Evolutionary conservation across 2,329 filamentous ascomycete genomes (phyloP).

Genomic region (Aphanocladium album): DNA sequence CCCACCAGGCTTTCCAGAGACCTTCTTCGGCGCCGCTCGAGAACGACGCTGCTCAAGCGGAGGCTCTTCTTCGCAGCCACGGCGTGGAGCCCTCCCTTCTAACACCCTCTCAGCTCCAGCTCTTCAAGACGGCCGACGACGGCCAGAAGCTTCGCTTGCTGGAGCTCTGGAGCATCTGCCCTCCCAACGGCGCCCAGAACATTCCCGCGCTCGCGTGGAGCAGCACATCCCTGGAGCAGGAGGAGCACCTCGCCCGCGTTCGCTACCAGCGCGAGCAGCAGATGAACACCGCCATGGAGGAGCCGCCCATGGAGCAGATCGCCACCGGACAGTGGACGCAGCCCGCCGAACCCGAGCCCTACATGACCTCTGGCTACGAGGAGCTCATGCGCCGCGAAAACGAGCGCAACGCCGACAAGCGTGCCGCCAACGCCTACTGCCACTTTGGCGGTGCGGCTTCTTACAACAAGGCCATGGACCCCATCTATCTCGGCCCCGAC

Average conservation of each 20-base stretch:
- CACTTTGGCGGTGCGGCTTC: slow-evolving; percentile 38
- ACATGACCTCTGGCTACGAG: slow-evolving; percentile 80
- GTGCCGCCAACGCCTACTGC: slow-evolving; percentile 37
- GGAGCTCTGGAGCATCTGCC: slow-evolving; percentile 80
- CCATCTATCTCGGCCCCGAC: slow-evolving; percentile 54
- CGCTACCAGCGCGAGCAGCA: slow-evolving; percentile 51
- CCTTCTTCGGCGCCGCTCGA: slow-evolving; percentile 48
- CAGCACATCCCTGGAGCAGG: slow-evolving; percentile 50
- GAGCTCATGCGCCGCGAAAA: slow-evolving; percentile 60
- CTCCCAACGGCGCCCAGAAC: slow-evolving; percentile 54
- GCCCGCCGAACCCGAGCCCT: slow-evolving; percentile 62
- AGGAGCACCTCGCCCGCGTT: slow-evolving; percentile 54
- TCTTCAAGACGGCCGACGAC: slow-evolving; percentile 71
- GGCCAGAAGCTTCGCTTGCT: slow-evolving; percentile 70
- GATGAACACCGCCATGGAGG: slow-evolving; percentile 40
- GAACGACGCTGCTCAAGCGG: slow-evolving; percentile 45
- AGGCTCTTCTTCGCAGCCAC: slow-evolving; percentile 57
- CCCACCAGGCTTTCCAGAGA: slow-evolving; percentile 33
- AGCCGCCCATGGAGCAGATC: slow-evolving; percentile 48
- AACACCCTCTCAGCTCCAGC: slow-evolving; percentile 67
- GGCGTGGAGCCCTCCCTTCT: slow-evolving; percentile 66
- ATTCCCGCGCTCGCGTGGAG: slow-evolving; percentile 50
- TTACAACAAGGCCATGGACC: slow-evolving; percentile 59
- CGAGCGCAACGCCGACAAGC: slow-evolving; percentile 35
- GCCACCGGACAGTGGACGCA: slow-evolving; percentile 49